These are phyloP conservation scores for Rostrohypoxylon terebratum DNA, from an alignment of 495 filamentous ascomycete species.

Conservation along the genomic window DNA sequence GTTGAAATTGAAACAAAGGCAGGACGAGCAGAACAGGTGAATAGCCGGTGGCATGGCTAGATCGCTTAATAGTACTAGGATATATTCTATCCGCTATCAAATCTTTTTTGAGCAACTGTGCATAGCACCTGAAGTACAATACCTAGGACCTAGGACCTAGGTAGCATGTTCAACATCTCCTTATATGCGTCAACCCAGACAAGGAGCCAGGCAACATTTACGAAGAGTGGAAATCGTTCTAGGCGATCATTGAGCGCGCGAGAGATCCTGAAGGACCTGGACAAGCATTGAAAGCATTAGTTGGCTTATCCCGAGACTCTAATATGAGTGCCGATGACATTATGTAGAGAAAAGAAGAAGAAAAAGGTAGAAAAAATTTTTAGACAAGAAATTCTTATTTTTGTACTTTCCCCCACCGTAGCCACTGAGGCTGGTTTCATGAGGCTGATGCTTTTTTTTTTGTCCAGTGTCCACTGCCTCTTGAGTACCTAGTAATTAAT, in stretches of 20 bases:
- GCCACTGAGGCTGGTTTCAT: slow-evolving; percentile 24
- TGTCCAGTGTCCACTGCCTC: too few relatives aligned
- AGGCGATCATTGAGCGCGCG: slow-evolving; percentile 99
- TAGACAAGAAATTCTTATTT: slow-evolving; percentile 31
- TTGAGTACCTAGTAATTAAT: not conserved
- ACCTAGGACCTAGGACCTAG: not conserved
- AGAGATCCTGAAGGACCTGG: slow-evolving; percentile 86
- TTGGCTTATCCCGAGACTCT: slow-evolving; percentile 98
- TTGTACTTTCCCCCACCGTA: slow-evolving; percentile 28
- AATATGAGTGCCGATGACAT: slow-evolving; percentile 97
- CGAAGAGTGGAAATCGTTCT: slow-evolving; percentile 78
- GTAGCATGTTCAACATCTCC: slow-evolving; percentile 60
- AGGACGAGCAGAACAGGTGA: slow-evolving; percentile 49
- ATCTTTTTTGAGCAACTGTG: slow-evolving; percentile 21
- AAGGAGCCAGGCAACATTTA: slow-evolving; percentile 70
- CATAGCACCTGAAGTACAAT: slow-evolving; percentile 22
- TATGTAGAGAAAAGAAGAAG: slow-evolving; percentile 69
- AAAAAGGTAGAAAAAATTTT: slow-evolving; percentile 51
- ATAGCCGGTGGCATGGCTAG: not conserved
- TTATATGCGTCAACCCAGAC: slow-evolving; percentile 59
- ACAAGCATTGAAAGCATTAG: slow-evolving; percentile 81
- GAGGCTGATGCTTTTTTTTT: slow-evolving; percentile 20
- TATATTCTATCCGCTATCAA: not conserved
- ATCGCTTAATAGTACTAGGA: not conserved
- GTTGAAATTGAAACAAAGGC: slow-evolving; percentile 89